Base-by-base conservation (phyloP, 2,329 filamentous ascomycete genomes). In the Fusarium burgessii region DNA sequence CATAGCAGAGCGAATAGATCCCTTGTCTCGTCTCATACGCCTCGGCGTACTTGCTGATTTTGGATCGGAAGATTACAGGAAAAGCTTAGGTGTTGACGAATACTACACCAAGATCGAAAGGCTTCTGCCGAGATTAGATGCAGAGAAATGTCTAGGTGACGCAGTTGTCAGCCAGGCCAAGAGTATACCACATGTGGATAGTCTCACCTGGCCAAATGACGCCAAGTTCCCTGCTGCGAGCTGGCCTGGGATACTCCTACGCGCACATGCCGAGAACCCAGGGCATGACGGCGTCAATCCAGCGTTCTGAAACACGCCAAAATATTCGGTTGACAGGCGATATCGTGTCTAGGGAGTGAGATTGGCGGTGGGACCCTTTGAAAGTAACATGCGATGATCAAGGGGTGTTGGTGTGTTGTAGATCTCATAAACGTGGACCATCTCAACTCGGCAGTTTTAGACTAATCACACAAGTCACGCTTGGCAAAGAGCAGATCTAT, bases 1-100 rank as follows among this genome's bases (percentile, higher is more conserved):
- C 1, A 79, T 82, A 35, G 80, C 80, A 4, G 80, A 82, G 70
- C 77, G 79, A 10, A 77, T 82, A 35, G 77, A 78, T 57, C 74
- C 80, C 14, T 71, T 80, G 10, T 73, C 79, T 5, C 71, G 79
- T 11, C 70, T 78, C 14, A 59, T 82, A 17, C 63, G 80, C 14
- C 66, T 78, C 8, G 79, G 68, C 18, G 79, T 82, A 38, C 70
- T 73, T 52, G 70, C 71, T 11, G 80, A 82, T 59, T 82, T 82
- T 60, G 52, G 52, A 18, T 73, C 75, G 13, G 35, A 25, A 23
- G 65, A 51, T 14, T 72, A 62, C 35, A 41, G 52, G 27, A 50
- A 25, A 38, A 60, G 70, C 10, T 45, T 64, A 8, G 64, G 57
- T 14, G 43, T 61, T 12, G 35, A 43, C 4, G 62, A 43, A 3